These are phyloP conservation scores for Ceriops zippeliana DNA, from an alignment of 345 rosid species.

Conservation along the genomic window DNA sequence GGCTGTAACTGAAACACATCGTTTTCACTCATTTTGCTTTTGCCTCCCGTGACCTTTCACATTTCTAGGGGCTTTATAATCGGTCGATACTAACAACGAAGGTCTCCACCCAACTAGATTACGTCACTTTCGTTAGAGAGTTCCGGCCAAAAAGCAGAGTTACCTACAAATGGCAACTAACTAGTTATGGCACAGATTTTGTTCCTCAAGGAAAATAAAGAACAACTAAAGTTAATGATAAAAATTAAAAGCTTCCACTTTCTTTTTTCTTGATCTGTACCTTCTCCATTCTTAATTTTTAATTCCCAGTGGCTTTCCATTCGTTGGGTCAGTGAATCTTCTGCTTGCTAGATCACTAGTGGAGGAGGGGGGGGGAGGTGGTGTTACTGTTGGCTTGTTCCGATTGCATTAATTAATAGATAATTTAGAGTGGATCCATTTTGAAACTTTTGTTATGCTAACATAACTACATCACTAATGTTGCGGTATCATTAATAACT, in stretches of 20 bases:
- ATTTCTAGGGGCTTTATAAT: background rate
- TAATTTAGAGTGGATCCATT: no score
- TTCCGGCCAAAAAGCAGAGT: background rate
- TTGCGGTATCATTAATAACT: no score
- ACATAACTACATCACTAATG: no score
- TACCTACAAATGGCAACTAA: no score
- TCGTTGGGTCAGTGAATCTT: slow-evolving; percentile 5
- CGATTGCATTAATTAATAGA: no score
- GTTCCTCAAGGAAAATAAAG: background rate
- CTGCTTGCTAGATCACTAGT: no score
- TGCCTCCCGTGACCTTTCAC: background rate
- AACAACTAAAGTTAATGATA: background rate
- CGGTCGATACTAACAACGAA: background rate
- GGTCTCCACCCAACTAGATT: slow-evolving; percentile 1
- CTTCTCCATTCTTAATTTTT: background rate
- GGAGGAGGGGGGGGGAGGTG: no score
- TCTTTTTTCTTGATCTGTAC: background rate
- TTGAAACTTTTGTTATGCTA: no score
- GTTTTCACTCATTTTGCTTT: background rate
- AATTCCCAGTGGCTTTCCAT: slow-evolving; percentile 19
- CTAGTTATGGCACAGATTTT: background rate
- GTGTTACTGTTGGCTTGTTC: no score
- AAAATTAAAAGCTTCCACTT: background rate
- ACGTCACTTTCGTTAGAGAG: background rate
- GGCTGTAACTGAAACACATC: background rate